Evolutionary conservation across 2,329 filamentous ascomycete species (phyloP), one percentile per base, ranked within the genome.

Genomic region (Exophiala bonariae): DNA sequence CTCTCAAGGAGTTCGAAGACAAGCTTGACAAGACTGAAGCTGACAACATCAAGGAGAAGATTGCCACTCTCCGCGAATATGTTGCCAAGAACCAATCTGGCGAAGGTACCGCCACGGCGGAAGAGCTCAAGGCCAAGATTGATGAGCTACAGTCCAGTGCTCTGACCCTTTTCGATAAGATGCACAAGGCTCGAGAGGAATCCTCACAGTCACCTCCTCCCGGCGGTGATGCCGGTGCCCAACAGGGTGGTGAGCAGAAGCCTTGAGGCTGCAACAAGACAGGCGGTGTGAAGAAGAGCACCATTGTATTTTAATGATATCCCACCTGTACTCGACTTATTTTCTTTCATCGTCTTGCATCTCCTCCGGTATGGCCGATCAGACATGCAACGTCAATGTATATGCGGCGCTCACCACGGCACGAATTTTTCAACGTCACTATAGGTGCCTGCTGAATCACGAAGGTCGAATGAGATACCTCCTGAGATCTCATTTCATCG

Each of bases 111-210:
- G 83, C 87, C 64, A 95, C 89, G 52, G 87, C 91, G 41, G 87
- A 88, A 58, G 88, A 97, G 75, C 86, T 99, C 74, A 97, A 97
- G 87, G 83, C 89, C 78, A 96, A 96, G 89, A 95, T 89, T 64
- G 93, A 97, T 60, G 92, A 96, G 75, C 87, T 99, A 67, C 93
- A 97, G 79, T 88, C 87, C 70, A 89, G 92, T 61, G 92, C 87
- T 74, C 79, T 99, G 75, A 95, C 88, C 76, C 85, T 97, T 66
- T 97, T 99, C 73, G 93, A 97, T 79, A 96, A 97, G 87, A 96
- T 99, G 89, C 92, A 99, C 87, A 95, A 95, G 81, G 89, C 92
- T 61, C 86, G 89, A 63, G 71, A 75, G 61, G 87, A 91, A 77
- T 60, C 70, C 63, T 68, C 74, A 63, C 71, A 76, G 66, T 66